Base-by-base conservation (phyloP, 345 rosid species). In the Hirschfeldia incana region DNA sequence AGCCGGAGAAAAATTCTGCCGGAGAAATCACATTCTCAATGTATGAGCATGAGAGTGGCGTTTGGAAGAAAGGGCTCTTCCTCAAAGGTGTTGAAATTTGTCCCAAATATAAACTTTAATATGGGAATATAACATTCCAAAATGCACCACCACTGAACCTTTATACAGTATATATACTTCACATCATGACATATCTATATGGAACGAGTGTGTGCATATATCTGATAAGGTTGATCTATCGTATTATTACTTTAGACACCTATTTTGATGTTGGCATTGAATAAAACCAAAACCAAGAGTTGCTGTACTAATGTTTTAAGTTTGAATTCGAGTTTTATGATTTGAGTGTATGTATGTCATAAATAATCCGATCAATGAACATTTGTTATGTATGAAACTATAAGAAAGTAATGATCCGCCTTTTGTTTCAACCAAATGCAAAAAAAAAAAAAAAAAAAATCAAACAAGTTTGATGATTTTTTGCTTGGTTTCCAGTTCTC, bases 51-150 rank as follows among this genome's bases (percentile, higher is more conserved):
- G 81, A 75, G 15, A 82, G 81, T 5, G 86, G 88, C 44, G 8
- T 55, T 7, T 89, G 96, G 97, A 92, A 89, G 80, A 77, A 59
- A n/a, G 94, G 96, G 3, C 87, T 90, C 9, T 46, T 74, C 28
- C 7, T 92, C 75, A 90, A 88, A 86, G 92, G 92, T 37, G 73
- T 87, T 51, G 36, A 63, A 36, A 83, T 90, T 76, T 83, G 77
- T 36, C 92, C 93, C 1, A 87, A 81, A 69, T 27, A 60, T 42
- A 59, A 8, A 70, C 73, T 69, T 9, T 60, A 26, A 68, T 51
- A 61, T 36, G 63, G 17, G 17, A 32, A 16, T 13, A 72, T 30
- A 11, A 16, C 21, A 49, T 6, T 51, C 51, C 28, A 33, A 71
- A 60, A 60, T 49, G 26, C 69, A 51, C 46, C 46, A 57, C 21